Conservation (phyloP, 2,329 filamentous ascomycete genomes). For the Erysiphe pulchra region DNA sequence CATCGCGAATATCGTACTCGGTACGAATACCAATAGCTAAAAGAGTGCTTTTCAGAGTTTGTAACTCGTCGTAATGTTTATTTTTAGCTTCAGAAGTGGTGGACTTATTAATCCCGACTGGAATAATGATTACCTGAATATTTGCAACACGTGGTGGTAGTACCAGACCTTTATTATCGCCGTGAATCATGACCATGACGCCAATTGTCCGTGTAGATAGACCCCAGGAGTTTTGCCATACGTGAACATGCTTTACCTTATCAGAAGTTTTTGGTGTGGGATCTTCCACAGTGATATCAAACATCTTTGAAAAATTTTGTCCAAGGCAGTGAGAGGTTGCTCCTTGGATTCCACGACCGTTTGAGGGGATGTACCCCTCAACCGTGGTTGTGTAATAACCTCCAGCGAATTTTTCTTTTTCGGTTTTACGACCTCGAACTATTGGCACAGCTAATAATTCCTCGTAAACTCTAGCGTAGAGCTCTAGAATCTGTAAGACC, state of each 20-base stretch:
- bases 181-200: conserved; percentile 97
- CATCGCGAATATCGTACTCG: conserved; percentile 64
- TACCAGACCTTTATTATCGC: conserved; percentile 85
- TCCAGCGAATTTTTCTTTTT: conserved; percentile 95
- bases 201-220: conserved; percentile 91
- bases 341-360: conserved; percentile 88
- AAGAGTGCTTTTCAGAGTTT: conserved; percentile 42
- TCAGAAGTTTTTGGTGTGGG: conserved; percentile 44
- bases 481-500: conserved; percentile 77
- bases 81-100: conserved; percentile 55
- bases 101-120: conserved; percentile 80
- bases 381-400: conserved; percentile 92
- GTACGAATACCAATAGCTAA: conserved; percentile 50
- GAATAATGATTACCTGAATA: conserved; percentile 65
- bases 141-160: conserved; percentile 77
- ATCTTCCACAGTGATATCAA: conserved; percentile 91
- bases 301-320: conserved; percentile 99
- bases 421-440: conserved; percentile 77
- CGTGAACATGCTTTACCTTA: conserved; percentile 55
- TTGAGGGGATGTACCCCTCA: conserved; percentile 88
- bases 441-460: conserved; percentile 85
- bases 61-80: conserved; percentile 50
- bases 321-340: conserved; percentile 76
- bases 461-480: conserved; percentile 80
- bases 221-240: conserved; percentile 99